These are phyloP conservation scores for Aspergillus awamori DNA, from an alignment of 2,329 filamentous ascomycete genomes.

Conservation along the genomic window DNA sequence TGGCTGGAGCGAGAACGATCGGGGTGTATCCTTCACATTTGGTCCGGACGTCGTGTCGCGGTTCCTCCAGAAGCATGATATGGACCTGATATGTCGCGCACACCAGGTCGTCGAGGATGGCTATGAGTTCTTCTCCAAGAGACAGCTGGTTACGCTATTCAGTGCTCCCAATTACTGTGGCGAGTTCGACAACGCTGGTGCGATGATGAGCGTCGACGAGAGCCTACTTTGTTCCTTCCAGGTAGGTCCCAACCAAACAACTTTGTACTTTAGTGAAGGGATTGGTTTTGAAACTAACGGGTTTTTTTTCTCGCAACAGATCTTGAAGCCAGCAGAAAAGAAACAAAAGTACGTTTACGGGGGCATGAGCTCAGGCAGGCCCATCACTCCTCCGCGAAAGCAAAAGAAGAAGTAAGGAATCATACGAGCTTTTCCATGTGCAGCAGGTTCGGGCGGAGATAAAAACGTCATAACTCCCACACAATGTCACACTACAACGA, in stretches of 20 bases:
- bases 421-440: slow-evolving; percentile 71
- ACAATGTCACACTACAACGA: slow-evolving; percentile 29
- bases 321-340: slow-evolving; percentile 99
- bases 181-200: slow-evolving; percentile 98
- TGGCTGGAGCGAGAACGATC: slow-evolving; percentile 98
- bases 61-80: slow-evolving; percentile 98
- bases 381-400: slow-evolving; percentile 71
- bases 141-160: slow-evolving; percentile 95
- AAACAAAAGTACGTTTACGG: slow-evolving; percentile 99
- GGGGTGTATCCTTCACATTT: slow-evolving; percentile 98
- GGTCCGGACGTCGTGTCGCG: slow-evolving; percentile 95
- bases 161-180: slow-evolving; percentile 99
- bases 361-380: slow-evolving; percentile 70
- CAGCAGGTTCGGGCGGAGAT: slow-evolving; percentile 96
- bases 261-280: neutral
- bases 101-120: slow-evolving; percentile 99
- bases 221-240: slow-evolving; percentile 98
- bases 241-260: slow-evolving; percentile 55
- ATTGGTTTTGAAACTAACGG: slow-evolving; percentile 15
- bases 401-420: slow-evolving; percentile 70
- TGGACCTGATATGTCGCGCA: slow-evolving; percentile 98
- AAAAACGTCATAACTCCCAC: slow-evolving; percentile 48
- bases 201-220: slow-evolving; percentile 99
- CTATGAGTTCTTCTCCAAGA: slow-evolving; percentile 99
- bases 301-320: slow-evolving; percentile 56